Evolutionary conservation across 768 basidiomycete species (phyloP).

Genomic region (Brasilioporus rufonigricans): DNA sequence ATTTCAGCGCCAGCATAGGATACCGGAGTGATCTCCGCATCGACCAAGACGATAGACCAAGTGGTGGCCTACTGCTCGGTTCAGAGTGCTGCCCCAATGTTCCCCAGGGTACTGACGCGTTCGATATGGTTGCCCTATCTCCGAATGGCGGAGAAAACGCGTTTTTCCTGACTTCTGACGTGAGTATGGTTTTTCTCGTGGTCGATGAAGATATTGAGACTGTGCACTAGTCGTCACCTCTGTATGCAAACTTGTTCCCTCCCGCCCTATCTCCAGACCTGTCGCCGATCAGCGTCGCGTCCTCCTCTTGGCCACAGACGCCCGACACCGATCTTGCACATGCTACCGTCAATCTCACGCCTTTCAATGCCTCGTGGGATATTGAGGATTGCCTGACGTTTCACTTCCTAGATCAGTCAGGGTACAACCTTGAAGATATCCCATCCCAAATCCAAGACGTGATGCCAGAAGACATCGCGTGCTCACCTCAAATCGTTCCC

Average conservation of each 20-base stretch:
- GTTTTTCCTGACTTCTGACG: neutral
- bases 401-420: constrained; percentile 15
- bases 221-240: neutral
- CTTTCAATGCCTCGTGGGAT: neutral
- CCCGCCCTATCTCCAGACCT: constrained; percentile 25
- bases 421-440: constrained; percentile 16
- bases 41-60: neutral
- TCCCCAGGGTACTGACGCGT: neutral
- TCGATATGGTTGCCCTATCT: neutral
- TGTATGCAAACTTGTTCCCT: constrained; percentile 1
- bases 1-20: constrained; percentile 1
- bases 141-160: neutral
- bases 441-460: constrained; percentile 1
- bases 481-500: neutral
- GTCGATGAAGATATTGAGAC: neutral
- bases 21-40: neutral
- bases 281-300: constrained; percentile 23
- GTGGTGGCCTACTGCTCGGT: constrained; percentile 15
- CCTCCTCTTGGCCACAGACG: constrained; percentile 19
- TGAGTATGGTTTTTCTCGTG: constrained; percentile 6
- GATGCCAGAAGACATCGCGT: constrained; percentile 24
- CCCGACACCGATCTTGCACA: constrained; percentile 8
- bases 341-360: neutral
- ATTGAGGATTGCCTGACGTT: neutral
- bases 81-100: neutral